These are phyloP conservation scores for Pluteus cervinus DNA, from an alignment of 768 basidiomycete genomes.

Conservation along the genomic window DNA sequence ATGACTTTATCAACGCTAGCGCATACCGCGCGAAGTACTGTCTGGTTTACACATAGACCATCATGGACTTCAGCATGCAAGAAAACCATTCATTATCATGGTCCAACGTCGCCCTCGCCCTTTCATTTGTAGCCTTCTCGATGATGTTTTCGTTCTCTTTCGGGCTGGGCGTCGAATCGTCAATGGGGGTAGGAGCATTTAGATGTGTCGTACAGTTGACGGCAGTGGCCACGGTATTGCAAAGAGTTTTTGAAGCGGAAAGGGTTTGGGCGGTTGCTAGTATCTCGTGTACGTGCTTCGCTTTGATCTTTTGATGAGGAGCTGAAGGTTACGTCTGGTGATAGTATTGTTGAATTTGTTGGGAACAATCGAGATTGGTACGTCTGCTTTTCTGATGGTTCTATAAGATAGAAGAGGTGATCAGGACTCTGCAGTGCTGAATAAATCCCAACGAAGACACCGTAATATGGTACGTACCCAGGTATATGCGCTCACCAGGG, in stretches of 20 bases:
- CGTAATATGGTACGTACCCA: slow-evolving; percentile 58
- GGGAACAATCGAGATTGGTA: slow-evolving; percentile 75
- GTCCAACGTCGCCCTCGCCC: slow-evolving; percentile 71
- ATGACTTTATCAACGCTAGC: too few relatives aligned
- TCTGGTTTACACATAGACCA: too few relatives aligned
- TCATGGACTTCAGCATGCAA: too few relatives aligned
- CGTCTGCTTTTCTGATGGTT: slow-evolving; percentile 15
- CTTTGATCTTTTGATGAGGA: not conserved
- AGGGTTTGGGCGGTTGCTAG: slow-evolving; percentile 70
- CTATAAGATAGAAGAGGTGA: not conserved
- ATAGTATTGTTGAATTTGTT: slow-evolving; percentile 69
- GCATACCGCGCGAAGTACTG: too few relatives aligned
- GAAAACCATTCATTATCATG: too few relatives aligned
- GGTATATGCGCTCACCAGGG: too few relatives aligned
- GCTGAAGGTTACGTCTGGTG: too few relatives aligned
- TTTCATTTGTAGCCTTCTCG: slow-evolving; percentile 73
- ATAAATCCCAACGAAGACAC: slow-evolving; percentile 73
- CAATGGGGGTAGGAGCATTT: slow-evolving; percentile 61
- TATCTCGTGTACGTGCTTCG: slow-evolving; percentile 54
- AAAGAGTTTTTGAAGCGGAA: slow-evolving; percentile 70
- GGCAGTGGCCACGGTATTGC: slow-evolving; percentile 63
- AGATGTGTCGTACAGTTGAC: slow-evolving; percentile 78
- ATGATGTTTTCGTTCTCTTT: slow-evolving; percentile 57
- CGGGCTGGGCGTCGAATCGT: slow-evolving; percentile 61
- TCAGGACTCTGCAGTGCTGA: slow-evolving; percentile 45